Evolutionary conservation across 805 yeast genomes (phyloP).

Genomic region (Candida caryicola): DNA sequence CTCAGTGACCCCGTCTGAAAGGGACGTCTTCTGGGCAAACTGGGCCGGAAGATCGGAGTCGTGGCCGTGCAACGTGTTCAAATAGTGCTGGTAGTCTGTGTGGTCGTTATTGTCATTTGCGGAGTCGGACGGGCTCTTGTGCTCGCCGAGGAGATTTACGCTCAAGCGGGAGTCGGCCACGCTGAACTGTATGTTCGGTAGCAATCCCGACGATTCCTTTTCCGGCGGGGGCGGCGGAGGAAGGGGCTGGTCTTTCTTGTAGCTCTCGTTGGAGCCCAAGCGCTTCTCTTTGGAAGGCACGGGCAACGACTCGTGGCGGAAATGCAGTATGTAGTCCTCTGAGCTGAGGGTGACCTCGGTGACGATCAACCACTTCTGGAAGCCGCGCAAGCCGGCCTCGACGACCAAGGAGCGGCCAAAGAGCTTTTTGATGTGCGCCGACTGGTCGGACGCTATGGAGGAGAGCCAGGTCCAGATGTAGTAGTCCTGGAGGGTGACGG

Average conservation of each 20-base stretch:
- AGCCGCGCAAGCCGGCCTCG: conserved; percentile 75
- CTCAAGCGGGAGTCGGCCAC: conserved; percentile 20
- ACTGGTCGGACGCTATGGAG: conserved; percentile 70
- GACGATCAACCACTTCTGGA: conserved; percentile 75
- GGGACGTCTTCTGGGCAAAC: conserved; percentile 4
- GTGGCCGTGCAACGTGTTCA: conserved; percentile 15
- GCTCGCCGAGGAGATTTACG: conserved; percentile 6
- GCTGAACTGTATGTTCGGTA: conserved; percentile 20
- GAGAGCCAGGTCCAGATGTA: conserved; percentile 92
- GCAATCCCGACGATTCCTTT: conserved; percentile 19
- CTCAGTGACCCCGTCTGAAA: background rate
- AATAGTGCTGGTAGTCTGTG: conserved; percentile 22
- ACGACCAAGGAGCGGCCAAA: conserved; percentile 82
- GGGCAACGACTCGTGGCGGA: conserved; percentile 9
- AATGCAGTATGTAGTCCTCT: conserved; percentile 30
- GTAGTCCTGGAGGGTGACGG: conserved; percentile 78
- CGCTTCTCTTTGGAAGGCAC: background rate
- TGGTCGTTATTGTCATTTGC: background rate
- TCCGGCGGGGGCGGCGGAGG: conserved; percentile 16
- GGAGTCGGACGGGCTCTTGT: conserved; percentile 5
- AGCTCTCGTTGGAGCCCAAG: conserved; percentile 8
- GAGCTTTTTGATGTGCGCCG: conserved; percentile 56
- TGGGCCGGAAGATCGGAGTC: background rate
- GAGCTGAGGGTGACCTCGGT: conserved; percentile 59
- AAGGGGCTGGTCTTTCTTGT: conserved; percentile 15